phyloP scores from a whole-genome alignment of 2,329 filamentous ascomycete genomes.

The Penicillium vulpinum region DNA sequence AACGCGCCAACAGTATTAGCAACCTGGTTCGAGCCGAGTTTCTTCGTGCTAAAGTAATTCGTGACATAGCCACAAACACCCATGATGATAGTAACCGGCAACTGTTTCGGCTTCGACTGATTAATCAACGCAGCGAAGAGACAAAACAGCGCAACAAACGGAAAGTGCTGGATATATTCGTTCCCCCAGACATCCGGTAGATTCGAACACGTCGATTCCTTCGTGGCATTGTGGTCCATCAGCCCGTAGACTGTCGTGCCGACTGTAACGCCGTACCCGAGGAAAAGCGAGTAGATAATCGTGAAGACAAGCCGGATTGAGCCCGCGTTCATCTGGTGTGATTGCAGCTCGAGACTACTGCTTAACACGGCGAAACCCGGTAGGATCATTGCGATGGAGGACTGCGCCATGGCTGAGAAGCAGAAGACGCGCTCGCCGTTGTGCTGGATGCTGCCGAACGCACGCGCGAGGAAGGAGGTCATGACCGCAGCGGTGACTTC shows the following conservation, averaged over 20 bases:
- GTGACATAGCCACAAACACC: conserved; percentile 65
- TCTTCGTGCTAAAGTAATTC: conserved; percentile 50
- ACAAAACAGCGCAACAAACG: conserved; percentile 72
- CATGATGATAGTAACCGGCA: conserved; percentile 71
- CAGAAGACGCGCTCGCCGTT: conserved; percentile 55
- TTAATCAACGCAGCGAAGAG: conserved; percentile 74
- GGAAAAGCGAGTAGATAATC: conserved; percentile 68
- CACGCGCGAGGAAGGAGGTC: conserved; percentile 66
- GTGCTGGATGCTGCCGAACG: conserved; percentile 62
- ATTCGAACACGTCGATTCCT: conserved; percentile 43
- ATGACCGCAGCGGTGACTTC: conserved; percentile 57
- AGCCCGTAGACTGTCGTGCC: conserved; percentile 62
- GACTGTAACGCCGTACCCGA: conserved; percentile 70
- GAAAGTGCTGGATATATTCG: conserved; percentile 56
- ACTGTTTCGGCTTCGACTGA: conserved; percentile 74
- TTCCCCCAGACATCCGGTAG: conserved; percentile 50
- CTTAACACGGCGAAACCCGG: conserved; percentile 64
- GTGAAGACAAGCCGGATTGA: conserved; percentile 51
- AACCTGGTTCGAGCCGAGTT: conserved; percentile 70
- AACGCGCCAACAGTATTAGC: conserved; percentile 75
- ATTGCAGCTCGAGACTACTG: conserved; percentile 64
- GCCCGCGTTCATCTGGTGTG: conserved; percentile 65
- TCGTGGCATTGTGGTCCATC: conserved; percentile 56
- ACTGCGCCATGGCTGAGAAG: conserved; percentile 52
- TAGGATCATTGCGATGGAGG: conserved; percentile 67